These are phyloP conservation scores for Gamarada debralockiae DNA, from an alignment of 495 filamentous ascomycete genomes.

Conservation along the genomic window DNA sequence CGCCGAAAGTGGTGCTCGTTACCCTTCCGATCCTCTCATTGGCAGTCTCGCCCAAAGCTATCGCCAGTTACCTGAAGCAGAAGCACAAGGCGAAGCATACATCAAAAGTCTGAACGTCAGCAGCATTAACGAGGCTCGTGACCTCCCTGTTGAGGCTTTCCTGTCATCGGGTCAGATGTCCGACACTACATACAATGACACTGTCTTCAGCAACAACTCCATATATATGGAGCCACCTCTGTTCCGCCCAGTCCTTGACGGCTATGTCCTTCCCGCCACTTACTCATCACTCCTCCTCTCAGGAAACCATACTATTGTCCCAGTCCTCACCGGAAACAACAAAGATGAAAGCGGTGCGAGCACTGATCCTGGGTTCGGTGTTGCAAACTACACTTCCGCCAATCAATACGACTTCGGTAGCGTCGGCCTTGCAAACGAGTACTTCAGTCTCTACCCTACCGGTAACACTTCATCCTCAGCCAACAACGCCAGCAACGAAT, in stretches of 20 bases:
- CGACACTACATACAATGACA: conserved; percentile 1
- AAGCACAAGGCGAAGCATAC: neutral
- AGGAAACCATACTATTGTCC: conserved; percentile 5
- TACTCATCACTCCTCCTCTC: neutral
- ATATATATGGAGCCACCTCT: conserved; percentile 3
- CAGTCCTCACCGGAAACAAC: conserved; percentile 5
- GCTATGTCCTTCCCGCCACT: conserved; percentile 3
- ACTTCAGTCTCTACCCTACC: neutral
- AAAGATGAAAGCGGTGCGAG: conserved; percentile 7
- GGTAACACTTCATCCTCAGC: neutral
- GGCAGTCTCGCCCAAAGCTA: neutral
- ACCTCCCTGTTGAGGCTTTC: conserved; percentile 2
- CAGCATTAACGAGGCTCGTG: neutral
- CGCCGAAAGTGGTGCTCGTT: neutral
- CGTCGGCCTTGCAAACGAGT: neutral
- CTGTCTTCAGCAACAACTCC: conserved; percentile 2
- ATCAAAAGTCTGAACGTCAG: neutral
- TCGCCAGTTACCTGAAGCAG: neutral
- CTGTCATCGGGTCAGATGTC: neutral
- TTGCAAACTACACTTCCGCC: neutral
- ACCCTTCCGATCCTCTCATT: neutral
- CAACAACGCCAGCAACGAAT: conserved; percentile 4
- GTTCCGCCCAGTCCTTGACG: conserved; percentile 5
- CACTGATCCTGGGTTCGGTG: neutral
- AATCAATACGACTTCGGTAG: neutral